A percentile compares a stretch with the other conserved stretches of the same genome.
Evolutionary conservation across 805 yeast species (phyloP).

Genomic region (Citeromyces nyonsensis): DNA sequence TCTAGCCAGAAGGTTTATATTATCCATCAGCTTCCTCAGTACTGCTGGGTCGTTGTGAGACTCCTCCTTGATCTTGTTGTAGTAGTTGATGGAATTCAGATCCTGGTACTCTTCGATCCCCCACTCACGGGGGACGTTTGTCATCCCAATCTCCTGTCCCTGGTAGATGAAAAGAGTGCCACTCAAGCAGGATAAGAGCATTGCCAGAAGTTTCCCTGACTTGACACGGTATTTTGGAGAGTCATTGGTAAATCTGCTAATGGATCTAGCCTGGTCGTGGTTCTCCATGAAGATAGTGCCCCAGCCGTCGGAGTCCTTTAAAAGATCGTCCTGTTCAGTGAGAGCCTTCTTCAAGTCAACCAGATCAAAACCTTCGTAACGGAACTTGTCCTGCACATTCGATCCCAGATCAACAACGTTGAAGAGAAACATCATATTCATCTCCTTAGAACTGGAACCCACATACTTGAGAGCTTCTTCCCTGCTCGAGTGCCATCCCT

Average conservation of each 20-base stretch:
- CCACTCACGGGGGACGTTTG: constrained; percentile 30
- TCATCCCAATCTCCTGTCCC: constrained; percentile 48
- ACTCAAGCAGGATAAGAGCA: constrained; percentile 27
- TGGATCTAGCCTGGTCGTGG: constrained; percentile 42
- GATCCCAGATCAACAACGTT: constrained; percentile 20
- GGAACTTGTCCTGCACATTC: constrained; percentile 18
- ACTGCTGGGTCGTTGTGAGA: constrained; percentile 12
- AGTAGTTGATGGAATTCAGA: constrained; percentile 27
- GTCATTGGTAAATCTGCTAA: constrained; percentile 33
- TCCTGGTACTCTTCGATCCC: constrained; percentile 32
- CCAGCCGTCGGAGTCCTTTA: constrained; percentile 40
- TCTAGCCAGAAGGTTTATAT: constrained; percentile 23
- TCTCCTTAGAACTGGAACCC: constrained; percentile 17
- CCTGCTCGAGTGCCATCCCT: constrained; percentile 26
- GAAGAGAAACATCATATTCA: constrained; percentile 24
- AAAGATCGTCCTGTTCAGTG: constrained; percentile 17
- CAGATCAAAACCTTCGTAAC: constrained; percentile 16
- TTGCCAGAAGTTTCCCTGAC: constrained; percentile 32
- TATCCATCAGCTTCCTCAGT: constrained; percentile 15
- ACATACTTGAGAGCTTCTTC: constrained; percentile 27
- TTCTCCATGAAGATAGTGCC: constrained; percentile 37
- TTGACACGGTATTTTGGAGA: constrained; percentile 16
- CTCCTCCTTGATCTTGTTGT: constrained; percentile 9
- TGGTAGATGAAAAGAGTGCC: constrained; percentile 44
- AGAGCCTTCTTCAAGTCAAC: constrained; percentile 25